phyloP scores from a whole-genome alignment of 208 protist species.

The Leishmania braziliensis region DNA sequence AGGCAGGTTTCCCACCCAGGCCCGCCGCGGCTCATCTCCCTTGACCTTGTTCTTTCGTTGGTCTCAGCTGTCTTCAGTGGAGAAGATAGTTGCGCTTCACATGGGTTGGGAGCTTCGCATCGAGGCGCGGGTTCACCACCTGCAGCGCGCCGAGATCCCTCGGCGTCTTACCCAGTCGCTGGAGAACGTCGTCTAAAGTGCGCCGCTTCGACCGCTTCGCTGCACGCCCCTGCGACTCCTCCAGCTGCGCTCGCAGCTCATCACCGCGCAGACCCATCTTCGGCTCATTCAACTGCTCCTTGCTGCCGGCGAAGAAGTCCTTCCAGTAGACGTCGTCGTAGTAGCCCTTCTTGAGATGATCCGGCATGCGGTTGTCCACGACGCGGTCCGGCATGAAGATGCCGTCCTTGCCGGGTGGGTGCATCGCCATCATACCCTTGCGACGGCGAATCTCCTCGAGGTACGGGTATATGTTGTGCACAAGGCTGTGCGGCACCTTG shows the following conservation, averaged over 20 bases:
- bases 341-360: slow-evolving; percentile 94
- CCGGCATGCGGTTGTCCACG: slow-evolving; percentile 91
- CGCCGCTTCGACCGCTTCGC: slow-evolving; percentile 57
- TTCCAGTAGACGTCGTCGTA: slow-evolving; percentile 95
- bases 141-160: slow-evolving; percentile 82
- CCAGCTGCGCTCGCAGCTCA: slow-evolving; percentile 79
- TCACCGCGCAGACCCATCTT: slow-evolving; percentile 92
- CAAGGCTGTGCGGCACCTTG: slow-evolving; percentile 92
- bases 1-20: background rate
- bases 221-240: slow-evolving; percentile 37
- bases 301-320: slow-evolving; percentile 92
- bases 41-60: background rate
- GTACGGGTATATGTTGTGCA: slow-evolving; percentile 95
- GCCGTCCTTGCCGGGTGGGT: slow-evolving; percentile 91
- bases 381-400: slow-evolving; percentile 91
- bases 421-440: slow-evolving; percentile 95
- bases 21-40: background rate
- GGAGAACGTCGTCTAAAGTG: slow-evolving; percentile 89
- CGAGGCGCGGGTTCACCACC: slow-evolving; percentile 82
- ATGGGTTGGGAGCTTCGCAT: slow-evolving; percentile 87
- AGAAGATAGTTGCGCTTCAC: slow-evolving; percentile 86
- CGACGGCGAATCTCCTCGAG: slow-evolving; percentile 90
- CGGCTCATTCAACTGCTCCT: slow-evolving; percentile 89
- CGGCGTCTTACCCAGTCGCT: slow-evolving; percentile 77
- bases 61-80: slow-evolving; percentile 44